Evolutionary conservation across 768 basidiomycete genomes (phyloP).

Genomic region (Lactifluus hygrophoroides): DNA sequence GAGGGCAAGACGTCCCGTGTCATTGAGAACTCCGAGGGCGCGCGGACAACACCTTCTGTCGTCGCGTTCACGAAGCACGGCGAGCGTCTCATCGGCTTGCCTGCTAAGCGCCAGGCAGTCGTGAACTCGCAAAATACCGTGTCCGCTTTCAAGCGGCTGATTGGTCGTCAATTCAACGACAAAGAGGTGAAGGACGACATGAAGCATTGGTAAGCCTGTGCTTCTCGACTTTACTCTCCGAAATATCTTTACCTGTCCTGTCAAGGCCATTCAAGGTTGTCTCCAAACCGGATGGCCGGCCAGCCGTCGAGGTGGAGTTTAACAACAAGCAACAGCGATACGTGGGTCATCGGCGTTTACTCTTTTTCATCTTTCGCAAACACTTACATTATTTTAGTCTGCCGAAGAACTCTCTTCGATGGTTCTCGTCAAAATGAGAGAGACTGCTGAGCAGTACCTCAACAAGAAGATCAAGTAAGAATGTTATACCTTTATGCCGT

Average conservation of each 20-base stretch:
- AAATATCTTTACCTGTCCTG: neutral
- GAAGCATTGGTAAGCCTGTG: slow-evolving; percentile 63
- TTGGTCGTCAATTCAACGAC: slow-evolving; percentile 90
- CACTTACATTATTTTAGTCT: slow-evolving; percentile 42
- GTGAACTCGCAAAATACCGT: slow-evolving; percentile 93
- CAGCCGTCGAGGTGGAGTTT: slow-evolving; percentile 78
- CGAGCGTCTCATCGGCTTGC: slow-evolving; percentile 91
- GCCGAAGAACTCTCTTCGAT: slow-evolving; percentile 82
- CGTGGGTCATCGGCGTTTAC: slow-evolving; percentile 38
- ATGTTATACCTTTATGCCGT: neutral
- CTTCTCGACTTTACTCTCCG: neutral
- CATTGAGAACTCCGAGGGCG: slow-evolving; percentile 96
- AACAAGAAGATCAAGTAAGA: slow-evolving; percentile 93
- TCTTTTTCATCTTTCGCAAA: neutral
- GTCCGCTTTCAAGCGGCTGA: slow-evolving; percentile 88
- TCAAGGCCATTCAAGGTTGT: slow-evolving; percentile 77
- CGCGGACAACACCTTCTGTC: slow-evolving; percentile 95
- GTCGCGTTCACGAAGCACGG: slow-evolving; percentile 99
- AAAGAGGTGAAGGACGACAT: slow-evolving; percentile 89
- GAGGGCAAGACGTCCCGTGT: slow-evolving; percentile 93
- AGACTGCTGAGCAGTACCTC: slow-evolving; percentile 88
- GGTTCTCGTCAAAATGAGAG: slow-evolving; percentile 88
- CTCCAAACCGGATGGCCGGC: slow-evolving; percentile 60
- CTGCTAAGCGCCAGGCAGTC: slow-evolving; percentile 95
- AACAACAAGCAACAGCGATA: slow-evolving; percentile 75